These are phyloP conservation scores for Pseudogymnoascus sp. DNA, from an alignment of 2,329 filamentous ascomycete species.

Conservation along the genomic window DNA sequence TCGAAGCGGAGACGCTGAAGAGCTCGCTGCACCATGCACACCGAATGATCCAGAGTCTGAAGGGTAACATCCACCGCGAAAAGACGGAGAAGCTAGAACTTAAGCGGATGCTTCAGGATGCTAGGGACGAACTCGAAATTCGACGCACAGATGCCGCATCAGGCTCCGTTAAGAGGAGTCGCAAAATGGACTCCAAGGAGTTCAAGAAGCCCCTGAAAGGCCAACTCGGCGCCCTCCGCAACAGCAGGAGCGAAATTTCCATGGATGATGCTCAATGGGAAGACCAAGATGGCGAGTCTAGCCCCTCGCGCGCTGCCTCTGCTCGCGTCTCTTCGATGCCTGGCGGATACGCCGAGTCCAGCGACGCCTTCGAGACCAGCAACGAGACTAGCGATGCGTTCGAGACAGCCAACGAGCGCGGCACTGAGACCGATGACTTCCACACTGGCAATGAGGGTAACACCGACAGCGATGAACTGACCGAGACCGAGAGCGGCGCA, in stretches of 20 bases:
- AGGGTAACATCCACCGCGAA: conserved; percentile 90
- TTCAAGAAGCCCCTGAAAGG: conserved; percentile 71
- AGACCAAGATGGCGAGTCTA: conserved; percentile 53
- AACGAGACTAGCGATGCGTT: conserved; percentile 66
- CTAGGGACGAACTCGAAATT: conserved; percentile 79
- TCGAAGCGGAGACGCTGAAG: conserved; percentile 94
- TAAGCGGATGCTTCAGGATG: conserved; percentile 89
- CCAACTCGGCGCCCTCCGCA: conserved; percentile 66
- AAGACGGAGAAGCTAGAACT: conserved; percentile 98
- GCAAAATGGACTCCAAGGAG: conserved; percentile 55
- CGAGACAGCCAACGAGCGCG: conserved; percentile 52
- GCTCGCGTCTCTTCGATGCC: conserved; percentile 22
- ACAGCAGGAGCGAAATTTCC: conserved; percentile 68
- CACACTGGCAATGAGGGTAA: conserved; percentile 82
- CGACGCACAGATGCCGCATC: conserved; percentile 47
- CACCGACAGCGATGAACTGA: conserved; percentile 66
- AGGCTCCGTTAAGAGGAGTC: conserved; percentile 46
- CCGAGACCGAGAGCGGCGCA: conserved; percentile 67
- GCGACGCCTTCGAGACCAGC: conserved; percentile 71
- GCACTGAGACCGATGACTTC: conserved; percentile 89
- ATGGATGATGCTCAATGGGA: conserved; percentile 84
- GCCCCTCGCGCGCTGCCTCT: conserved; percentile 44
- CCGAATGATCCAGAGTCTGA: conserved; percentile 90
- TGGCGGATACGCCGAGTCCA: conserved; percentile 36
- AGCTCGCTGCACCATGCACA: conserved; percentile 92